Conservation (phyloP, 2,329 filamentous ascomycete species). For the Apiospora pterosperma region DNA sequence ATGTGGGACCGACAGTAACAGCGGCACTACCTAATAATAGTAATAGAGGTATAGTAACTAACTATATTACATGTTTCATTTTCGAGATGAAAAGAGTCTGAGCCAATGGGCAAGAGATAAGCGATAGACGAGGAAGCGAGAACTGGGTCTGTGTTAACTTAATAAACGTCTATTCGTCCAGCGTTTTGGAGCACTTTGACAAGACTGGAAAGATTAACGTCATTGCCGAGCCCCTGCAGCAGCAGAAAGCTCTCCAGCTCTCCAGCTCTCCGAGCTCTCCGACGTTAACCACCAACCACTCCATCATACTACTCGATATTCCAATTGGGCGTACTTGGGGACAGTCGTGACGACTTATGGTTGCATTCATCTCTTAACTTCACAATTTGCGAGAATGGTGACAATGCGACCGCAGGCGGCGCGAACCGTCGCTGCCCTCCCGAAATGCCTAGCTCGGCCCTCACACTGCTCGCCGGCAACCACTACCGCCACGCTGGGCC, state of each 20-base stretch:
- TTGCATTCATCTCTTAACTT: not conserved
- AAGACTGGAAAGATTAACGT: slow-evolving; percentile 6
- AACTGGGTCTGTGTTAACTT: too few relatives aligned
- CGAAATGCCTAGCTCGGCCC: slow-evolving; percentile 6
- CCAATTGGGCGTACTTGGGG: not conserved
- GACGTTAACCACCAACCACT: not conserved
- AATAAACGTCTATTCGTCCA: not conserved
- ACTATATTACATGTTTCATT: not conserved
- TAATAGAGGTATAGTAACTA: not conserved
- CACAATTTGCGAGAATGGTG: not conserved
- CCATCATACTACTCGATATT: not conserved
- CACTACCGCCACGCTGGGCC: slow-evolving; percentile 14
- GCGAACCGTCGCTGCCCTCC: not conserved
- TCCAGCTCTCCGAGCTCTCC: not conserved
- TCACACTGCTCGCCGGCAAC: slow-evolving; percentile 6
- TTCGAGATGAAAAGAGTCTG: not conserved
- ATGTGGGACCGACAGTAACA: too few relatives aligned
- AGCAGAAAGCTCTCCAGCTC: not conserved
- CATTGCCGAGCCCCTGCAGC: slow-evolving; percentile 10
- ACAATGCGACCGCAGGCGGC: not conserved
- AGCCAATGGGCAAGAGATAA: not conserved
- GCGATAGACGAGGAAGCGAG: not conserved
- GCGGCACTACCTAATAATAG: too few relatives aligned
- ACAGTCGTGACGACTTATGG: not conserved
- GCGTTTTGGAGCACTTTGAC: not conserved